Conservation (phyloP, 2,329 filamentous ascomycete genomes). For the Claviceps spartinae region DNA sequence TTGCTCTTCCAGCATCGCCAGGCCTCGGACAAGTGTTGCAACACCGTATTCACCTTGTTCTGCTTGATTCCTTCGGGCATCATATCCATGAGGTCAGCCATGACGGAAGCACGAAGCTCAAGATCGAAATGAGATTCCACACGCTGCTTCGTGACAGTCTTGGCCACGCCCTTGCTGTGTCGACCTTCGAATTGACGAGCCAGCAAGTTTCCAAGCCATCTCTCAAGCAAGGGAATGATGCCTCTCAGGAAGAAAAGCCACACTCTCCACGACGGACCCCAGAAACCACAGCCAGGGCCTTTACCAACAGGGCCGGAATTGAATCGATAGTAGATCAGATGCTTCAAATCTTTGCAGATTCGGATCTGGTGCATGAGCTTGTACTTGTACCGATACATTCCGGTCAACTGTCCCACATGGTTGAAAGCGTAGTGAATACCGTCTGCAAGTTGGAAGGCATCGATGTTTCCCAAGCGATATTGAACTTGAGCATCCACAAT, state of each 20-base stretch:
- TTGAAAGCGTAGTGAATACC: conserved; percentile 99
- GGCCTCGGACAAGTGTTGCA: conserved; percentile 93
- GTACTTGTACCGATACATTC: conserved; percentile 99
- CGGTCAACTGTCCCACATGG: conserved; percentile 92
- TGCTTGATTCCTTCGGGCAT: conserved; percentile 99
- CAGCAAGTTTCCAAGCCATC: conserved; percentile 92
- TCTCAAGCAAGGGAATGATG: conserved; percentile 89
- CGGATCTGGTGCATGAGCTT: conserved; percentile 99
- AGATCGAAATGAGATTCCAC: conserved; percentile 98
- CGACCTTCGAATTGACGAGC: conserved; percentile 96
- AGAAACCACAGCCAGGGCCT: conserved; percentile 95
- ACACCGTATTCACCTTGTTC: conserved; percentile 95
- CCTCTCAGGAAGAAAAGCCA: conserved; percentile 99
- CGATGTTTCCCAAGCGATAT: conserved; percentile 93
- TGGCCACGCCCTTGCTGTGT: conserved; percentile 96
- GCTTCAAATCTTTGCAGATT: conserved; percentile 97
- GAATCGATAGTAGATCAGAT: conserved; percentile 97
- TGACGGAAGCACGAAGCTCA: conserved; percentile 91
- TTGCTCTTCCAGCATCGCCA: conserved; percentile 99
- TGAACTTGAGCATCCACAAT: conserved; percentile 98
- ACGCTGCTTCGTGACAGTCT: conserved; percentile 97
- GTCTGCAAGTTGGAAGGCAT: conserved; percentile 95
- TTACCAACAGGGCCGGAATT: conserved; percentile 95
- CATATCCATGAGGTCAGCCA: conserved; percentile 99
- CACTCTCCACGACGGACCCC: conserved; percentile 95